Evolutionary conservation across 2,329 filamentous ascomycete genomes (phyloP).

Genomic region (Colletotrichum sp.): DNA sequence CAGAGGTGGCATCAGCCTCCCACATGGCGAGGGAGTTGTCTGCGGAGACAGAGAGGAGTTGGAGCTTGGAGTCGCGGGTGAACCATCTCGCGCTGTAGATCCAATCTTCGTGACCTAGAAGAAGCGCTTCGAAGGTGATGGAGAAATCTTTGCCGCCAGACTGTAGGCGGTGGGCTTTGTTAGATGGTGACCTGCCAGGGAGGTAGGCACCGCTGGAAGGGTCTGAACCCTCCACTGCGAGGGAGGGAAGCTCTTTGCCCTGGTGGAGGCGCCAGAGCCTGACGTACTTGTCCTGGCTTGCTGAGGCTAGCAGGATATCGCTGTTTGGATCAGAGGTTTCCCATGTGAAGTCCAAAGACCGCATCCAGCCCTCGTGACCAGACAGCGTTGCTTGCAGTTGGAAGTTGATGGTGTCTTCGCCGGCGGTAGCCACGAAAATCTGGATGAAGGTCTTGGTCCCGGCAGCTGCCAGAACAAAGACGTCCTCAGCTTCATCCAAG

Average conservation of each 20-base stretch:
- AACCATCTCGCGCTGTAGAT: slow-evolving; percentile 89
- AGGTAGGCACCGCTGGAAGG: slow-evolving; percentile 62
- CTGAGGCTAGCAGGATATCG: slow-evolving; percentile 86
- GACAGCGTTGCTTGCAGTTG: slow-evolving; percentile 76
- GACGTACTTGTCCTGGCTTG: slow-evolving; percentile 97
- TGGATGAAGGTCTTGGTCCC: slow-evolving; percentile 87
- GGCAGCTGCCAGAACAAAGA: slow-evolving; percentile 78
- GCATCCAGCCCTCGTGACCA: slow-evolving; percentile 95
- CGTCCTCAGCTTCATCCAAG: slow-evolving; percentile 57
- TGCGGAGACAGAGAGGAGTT: slow-evolving; percentile 87
- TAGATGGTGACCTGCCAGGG: slow-evolving; percentile 77
- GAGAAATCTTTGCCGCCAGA: slow-evolving; percentile 69
- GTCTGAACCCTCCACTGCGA: slow-evolving; percentile 59
- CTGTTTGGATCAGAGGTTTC: slow-evolving; percentile 60
- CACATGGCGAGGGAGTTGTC: slow-evolving; percentile 95
- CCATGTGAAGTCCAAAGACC: slow-evolving; percentile 78
- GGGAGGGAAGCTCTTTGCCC: slow-evolving; percentile 67
- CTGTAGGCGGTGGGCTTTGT: slow-evolving; percentile 84
- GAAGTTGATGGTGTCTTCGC: slow-evolving; percentile 56
- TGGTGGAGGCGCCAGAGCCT: slow-evolving; percentile 87
- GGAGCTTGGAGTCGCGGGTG: slow-evolving; percentile 58
- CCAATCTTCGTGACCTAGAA: slow-evolving; percentile 98
- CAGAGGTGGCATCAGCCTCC: slow-evolving; percentile 82
- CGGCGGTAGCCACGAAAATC: slow-evolving; percentile 66
- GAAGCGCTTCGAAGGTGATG: slow-evolving; percentile 89